These are phyloP conservation scores for Chaetomiaceae sp. DNA, from an alignment of 2,329 filamentous ascomycete species.

Conservation along the genomic window DNA sequence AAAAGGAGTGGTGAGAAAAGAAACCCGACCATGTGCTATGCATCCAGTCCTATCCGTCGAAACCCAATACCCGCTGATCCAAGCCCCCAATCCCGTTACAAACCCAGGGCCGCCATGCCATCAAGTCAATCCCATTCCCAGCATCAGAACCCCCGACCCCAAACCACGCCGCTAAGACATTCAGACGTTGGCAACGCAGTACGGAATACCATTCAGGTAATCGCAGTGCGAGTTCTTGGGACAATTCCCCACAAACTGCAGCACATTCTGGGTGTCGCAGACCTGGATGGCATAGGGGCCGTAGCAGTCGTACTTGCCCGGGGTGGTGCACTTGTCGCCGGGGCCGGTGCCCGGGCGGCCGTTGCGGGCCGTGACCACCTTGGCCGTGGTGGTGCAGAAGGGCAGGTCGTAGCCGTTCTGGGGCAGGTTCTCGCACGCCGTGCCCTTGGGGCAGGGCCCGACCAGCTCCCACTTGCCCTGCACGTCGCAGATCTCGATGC, in stretches of 20 bases:
- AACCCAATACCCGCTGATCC: too few species aligned
- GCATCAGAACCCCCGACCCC: too few species aligned
- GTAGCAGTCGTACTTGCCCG: constrained; percentile 26
- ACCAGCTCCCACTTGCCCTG: constrained; percentile 24
- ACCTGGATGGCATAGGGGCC: constrained; percentile 28
- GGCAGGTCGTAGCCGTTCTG: constrained; percentile 27
- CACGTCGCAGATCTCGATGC: constrained; percentile 29
- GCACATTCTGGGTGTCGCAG: constrained; percentile 22
- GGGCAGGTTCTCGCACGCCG: constrained; percentile 24
- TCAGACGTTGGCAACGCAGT: constrained; percentile 21
- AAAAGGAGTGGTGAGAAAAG: constrained; percentile 5
- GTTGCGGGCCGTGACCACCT: constrained; percentile 13
- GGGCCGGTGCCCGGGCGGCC: constrained; percentile 19
- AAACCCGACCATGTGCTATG: background rate
- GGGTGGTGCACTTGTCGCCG: constrained; percentile 21
- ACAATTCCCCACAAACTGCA: constrained; percentile 25
- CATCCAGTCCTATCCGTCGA: background rate
- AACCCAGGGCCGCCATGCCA: background rate
- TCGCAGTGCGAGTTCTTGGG: constrained; percentile 23
- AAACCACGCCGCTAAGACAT: too few species aligned
- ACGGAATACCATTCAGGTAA: constrained; percentile 26
- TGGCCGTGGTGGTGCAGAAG: constrained; percentile 24
- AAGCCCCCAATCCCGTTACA: too few species aligned
- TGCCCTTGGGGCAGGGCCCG: constrained; percentile 27
- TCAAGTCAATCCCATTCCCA: background rate